Evolutionary conservation across 1,139 yeast genomes (phyloP).

Genomic region (Suhomyces kunorum): DNA sequence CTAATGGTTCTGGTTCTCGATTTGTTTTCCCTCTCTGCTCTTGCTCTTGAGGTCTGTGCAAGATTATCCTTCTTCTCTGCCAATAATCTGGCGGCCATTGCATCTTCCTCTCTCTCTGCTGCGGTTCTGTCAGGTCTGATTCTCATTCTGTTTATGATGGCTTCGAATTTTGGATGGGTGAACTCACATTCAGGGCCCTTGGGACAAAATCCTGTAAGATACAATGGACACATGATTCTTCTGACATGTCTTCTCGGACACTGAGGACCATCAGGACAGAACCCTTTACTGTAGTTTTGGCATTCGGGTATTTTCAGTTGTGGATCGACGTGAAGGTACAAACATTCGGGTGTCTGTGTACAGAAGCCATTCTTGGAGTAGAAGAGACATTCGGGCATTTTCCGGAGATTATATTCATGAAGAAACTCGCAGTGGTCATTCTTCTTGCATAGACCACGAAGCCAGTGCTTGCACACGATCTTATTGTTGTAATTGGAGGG

Average conservation of each 20-base stretch:
- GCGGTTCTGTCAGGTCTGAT: slow-evolving; percentile 47
- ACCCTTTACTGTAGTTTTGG: slow-evolving; percentile 79
- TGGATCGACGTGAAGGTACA: slow-evolving; percentile 90
- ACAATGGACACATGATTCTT: slow-evolving; percentile 77
- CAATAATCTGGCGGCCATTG: slow-evolving; percentile 11
- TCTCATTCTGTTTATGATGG: slow-evolving; percentile 45
- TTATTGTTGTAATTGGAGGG: slow-evolving; percentile 80
- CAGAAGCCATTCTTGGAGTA: slow-evolving; percentile 88
- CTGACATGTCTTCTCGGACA: slow-evolving; percentile 84
- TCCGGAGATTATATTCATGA: slow-evolving; percentile 90
- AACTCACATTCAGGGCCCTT: slow-evolving; percentile 61
- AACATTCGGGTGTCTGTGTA: slow-evolving; percentile 92
- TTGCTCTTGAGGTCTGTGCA: slow-evolving; percentile 9
- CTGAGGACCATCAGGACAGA: slow-evolving; percentile 89
- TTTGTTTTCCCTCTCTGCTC: slow-evolving; percentile 2
- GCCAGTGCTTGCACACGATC: slow-evolving; percentile 96
- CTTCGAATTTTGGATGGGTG: slow-evolving; percentile 60
- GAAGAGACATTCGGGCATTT: slow-evolving; percentile 96
- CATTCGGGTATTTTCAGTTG: slow-evolving; percentile 86
- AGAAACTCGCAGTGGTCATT: slow-evolving; percentile 95
- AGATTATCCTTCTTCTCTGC: slow-evolving; percentile 13
- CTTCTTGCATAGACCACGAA: slow-evolving; percentile 93
- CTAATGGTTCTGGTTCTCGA: not conserved
- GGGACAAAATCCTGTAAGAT: slow-evolving; percentile 92
- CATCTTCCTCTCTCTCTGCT: slow-evolving; percentile 12